These are phyloP conservation scores for Talaromyces nanjingensis DNA, from an alignment of 495 filamentous ascomycete species.

Conservation along the genomic window DNA sequence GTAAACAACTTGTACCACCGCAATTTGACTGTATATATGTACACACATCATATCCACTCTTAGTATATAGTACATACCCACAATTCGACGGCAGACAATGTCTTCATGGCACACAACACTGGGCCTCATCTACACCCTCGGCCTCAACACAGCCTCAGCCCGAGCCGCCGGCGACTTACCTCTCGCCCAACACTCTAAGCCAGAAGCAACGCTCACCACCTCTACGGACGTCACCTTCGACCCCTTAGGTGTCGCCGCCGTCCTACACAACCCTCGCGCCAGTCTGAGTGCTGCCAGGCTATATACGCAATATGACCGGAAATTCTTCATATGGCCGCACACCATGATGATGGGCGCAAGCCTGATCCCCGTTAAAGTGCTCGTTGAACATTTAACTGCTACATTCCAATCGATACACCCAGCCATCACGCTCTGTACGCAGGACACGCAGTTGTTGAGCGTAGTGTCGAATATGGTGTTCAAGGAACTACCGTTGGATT, in stretches of 20 bases:
- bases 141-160: not conserved
- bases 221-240: constrained; percentile 22
- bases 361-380: constrained; percentile 21
- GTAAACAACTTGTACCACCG: no score
- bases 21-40: not conserved
- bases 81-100: not conserved
- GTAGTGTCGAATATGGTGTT: constrained; percentile 22
- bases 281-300: constrained; percentile 20
- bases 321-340: constrained; percentile 24
- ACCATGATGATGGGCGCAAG: constrained; percentile 26
- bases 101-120: not conserved
- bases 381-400: constrained; percentile 22
- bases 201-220: constrained; percentile 7
- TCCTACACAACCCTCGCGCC: constrained; percentile 23
- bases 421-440: constrained; percentile 20
- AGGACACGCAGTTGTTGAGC: constrained; percentile 20
- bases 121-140: not conserved
- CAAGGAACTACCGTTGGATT: constrained; percentile 19
- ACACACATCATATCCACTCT: not conserved
- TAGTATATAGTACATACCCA: not conserved
- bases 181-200: not conserved
- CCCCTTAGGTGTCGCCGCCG: constrained; percentile 24
- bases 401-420: constrained; percentile 19
- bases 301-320: constrained; percentile 22
- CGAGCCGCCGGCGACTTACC: not conserved